Evolutionary conservation across 257 asterid genomes (phyloP).

Genomic region (Pogostemon cablin): DNA sequence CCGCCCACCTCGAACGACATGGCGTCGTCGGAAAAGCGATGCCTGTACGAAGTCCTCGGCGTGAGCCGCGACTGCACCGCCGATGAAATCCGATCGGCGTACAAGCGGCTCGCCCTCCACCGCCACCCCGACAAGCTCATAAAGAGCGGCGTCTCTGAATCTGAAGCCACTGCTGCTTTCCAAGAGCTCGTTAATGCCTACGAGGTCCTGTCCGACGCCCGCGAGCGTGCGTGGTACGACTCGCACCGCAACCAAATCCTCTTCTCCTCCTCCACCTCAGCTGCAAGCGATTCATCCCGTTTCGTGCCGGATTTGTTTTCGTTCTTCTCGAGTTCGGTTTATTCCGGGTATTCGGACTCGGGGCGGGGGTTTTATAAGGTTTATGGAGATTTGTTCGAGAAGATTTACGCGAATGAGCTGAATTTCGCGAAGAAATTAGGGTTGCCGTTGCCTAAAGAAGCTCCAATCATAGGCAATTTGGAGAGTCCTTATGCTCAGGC

Average conservation of each 20-base stretch:
- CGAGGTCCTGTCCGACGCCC: conserved; percentile 84
- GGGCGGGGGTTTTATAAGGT: conserved; percentile 89
- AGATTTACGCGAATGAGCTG: conserved; percentile 66
- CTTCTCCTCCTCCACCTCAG: conserved; percentile 50
- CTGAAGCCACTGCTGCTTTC: conserved; percentile 90
- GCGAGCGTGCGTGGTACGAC: conserved; percentile 96
- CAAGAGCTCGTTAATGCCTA: conserved; percentile 96
- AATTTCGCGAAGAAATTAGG: conserved; percentile 71
- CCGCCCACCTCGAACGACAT: conserved; percentile 16
- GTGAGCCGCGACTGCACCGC: conserved; percentile 64
- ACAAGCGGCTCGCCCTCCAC: conserved; percentile 85
- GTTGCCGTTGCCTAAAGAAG: conserved; percentile 66
- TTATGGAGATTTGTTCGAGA: conserved; percentile 72
- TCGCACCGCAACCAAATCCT: conserved; percentile 91
- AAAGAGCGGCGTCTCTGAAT: conserved; percentile 73
- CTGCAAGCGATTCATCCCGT: conserved; percentile 41
- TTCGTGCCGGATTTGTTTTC: conserved; percentile 72
- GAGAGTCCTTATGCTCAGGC: conserved; percentile 83
- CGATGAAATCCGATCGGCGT: conserved; percentile 90
- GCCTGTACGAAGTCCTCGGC: conserved; percentile 90
- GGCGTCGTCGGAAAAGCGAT: conserved; percentile 80
- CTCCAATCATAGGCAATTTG: conserved; percentile 88
- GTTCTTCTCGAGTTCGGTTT: conserved; percentile 81
- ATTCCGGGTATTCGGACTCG: conserved; percentile 74
- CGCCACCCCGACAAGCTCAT: conserved; percentile 98